Evolutionary conservation across 2,329 filamentous ascomycete species (phyloP).

Genomic region (Pseudogymnoascus sp.): DNA sequence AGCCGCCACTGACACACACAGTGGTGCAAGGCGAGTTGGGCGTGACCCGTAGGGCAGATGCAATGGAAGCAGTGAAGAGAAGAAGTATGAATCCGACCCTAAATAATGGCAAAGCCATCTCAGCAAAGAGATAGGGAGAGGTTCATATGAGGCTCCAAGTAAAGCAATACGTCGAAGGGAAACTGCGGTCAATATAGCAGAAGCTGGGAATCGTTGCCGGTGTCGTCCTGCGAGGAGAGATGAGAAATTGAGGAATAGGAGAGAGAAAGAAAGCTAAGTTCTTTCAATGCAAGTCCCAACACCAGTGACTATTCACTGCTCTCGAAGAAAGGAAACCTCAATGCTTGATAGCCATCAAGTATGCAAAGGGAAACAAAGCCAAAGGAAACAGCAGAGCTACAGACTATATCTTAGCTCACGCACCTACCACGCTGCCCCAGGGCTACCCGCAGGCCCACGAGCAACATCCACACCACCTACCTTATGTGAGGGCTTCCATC

Average conservation of each 20-base stretch:
- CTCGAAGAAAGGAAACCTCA: background rate
- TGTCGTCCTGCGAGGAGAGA: background rate
- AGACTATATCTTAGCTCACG: slow-evolving; percentile 1
- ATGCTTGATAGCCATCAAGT: background rate
- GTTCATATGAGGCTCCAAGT: background rate
- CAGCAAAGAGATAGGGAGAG: background rate
- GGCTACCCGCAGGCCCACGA: background rate
- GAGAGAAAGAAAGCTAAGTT: background rate
- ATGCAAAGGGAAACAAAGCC: background rate
- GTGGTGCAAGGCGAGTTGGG: slow-evolving; percentile 43
- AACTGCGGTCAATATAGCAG: background rate
- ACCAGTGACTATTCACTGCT: background rate
- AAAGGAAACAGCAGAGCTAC: slow-evolving; percentile 5
- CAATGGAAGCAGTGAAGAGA: background rate
- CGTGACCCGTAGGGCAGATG: slow-evolving; percentile 36
- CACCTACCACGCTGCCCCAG: slow-evolving; percentile 1
- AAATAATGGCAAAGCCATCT: background rate
- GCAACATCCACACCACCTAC: slow-evolving; percentile 1
- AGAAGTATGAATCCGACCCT: background rate
- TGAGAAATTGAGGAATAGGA: background rate
- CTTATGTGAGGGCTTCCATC: background rate
- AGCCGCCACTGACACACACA: slow-evolving; percentile 35
- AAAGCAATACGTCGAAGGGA: background rate
- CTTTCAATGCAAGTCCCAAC: background rate
- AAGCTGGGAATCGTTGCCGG: background rate